These are phyloP conservation scores for Pseudocercospora pini-densiflorae DNA, from an alignment of 2,329 filamentous ascomycete species.

Conservation along the genomic window DNA sequence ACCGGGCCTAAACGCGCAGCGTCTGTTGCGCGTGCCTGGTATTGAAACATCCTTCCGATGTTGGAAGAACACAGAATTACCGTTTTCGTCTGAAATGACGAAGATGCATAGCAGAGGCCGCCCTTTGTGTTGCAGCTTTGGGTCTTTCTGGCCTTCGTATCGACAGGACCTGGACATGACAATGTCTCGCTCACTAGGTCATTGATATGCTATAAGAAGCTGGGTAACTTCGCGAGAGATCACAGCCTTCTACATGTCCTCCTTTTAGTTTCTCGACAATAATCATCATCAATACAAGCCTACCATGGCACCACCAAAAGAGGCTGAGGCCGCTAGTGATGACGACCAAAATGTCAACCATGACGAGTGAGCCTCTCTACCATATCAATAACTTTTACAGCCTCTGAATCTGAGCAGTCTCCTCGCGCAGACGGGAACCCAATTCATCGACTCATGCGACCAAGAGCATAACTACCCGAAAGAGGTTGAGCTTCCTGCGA, in stretches of 20 bases:
- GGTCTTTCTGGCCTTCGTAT: no score
- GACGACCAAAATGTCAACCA: not conserved
- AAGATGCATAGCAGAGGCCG: not conserved
- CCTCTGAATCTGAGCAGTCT: not conserved
- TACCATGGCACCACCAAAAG: not conserved
- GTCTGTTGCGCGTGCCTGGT: not conserved
- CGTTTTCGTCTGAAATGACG: not conserved
- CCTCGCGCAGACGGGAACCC: not conserved
- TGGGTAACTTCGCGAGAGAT: no score
- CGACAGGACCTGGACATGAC: no score
- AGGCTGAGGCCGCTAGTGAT: not conserved
- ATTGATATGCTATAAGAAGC: not conserved
- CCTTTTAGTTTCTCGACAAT: no score
- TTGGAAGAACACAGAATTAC: no score
- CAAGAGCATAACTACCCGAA: not conserved
- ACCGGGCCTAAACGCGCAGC: not conserved
- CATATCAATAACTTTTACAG: not conserved
- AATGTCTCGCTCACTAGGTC: not conserved
- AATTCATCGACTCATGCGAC: not conserved
- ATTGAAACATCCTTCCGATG: no score
- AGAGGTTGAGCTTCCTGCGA: not conserved
- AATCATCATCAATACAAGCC: no score
- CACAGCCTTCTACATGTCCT: no score
- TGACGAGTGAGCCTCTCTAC: not conserved
- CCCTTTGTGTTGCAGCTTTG: not conserved